phyloP scores from a whole-genome alignment of 352 stramenopile species.

The Phytophthora syringae region DNA sequence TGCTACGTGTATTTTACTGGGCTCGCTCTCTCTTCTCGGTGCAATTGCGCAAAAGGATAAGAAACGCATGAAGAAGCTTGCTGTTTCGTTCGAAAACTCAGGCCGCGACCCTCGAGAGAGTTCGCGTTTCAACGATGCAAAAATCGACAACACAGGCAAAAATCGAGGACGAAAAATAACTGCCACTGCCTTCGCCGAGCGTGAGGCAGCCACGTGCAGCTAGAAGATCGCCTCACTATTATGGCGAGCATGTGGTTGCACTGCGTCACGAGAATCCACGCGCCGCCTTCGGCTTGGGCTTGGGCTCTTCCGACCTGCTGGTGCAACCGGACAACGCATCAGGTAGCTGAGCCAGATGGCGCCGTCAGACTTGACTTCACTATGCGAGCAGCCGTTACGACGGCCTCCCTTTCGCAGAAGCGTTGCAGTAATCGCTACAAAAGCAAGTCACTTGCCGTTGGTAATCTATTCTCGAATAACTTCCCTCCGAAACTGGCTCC shows the following conservation, averaged over 20 bases:
- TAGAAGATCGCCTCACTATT: constrained; percentile 17
- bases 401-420: constrained; percentile 9
- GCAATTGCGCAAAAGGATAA: constrained; percentile 21
- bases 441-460: constrained; percentile 11
- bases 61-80: constrained; percentile 11
- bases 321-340: constrained; percentile 29
- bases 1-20: not conserved
- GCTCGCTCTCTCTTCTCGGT: constrained; percentile 11
- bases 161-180: not conserved
- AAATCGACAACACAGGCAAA: constrained; percentile 16
- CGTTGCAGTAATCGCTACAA: constrained; percentile 12
- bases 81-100: constrained; percentile 20
- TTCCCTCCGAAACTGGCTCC: constrained; percentile 33
- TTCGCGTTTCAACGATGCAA: constrained; percentile 31
- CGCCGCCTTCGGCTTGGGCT: not conserved
- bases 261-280: constrained; percentile 25
- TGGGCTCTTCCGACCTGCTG: constrained; percentile 36
- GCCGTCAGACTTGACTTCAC: constrained; percentile 10
- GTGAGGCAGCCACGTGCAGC: too few relatives aligned
- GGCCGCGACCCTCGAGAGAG: constrained; percentile 9
- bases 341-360: too few relatives aligned
- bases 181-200: too few relatives aligned
- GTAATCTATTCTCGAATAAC: constrained; percentile 36
- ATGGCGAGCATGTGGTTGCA: constrained; percentile 18
- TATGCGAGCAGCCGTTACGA: constrained; percentile 20